Base-by-base conservation (phyloP, 1,284 basidiomycete genomes). In the Malassezia psittaci region DNA sequence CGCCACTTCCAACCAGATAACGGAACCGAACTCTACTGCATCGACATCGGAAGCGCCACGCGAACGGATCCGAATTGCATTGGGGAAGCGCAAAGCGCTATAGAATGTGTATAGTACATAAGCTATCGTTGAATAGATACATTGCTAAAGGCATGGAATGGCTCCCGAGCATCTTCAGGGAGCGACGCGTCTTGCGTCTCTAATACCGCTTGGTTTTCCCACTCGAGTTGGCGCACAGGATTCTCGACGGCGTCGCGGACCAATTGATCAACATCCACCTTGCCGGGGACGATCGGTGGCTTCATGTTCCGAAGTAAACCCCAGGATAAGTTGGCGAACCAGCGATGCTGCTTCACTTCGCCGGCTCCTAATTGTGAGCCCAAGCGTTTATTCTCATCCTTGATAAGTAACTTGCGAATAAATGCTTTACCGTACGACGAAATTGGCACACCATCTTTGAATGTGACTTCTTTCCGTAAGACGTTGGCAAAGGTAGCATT, bases 281-380 rank as follows among this genome's bases (percentile, higher is more conserved):
- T 15, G 44, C 84, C 81, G 38, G 89, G 90, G 34, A 90, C 81
- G 69, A 93, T 93, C 83, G 90, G 93, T 53, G 93, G 94, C 68
- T 85, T 85, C 69, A 84, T 85, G 78, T 98, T 87, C 64, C 94
- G 82, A 73, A 99, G 77, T 61, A 98, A 79, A 24, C 93, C 94
- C 94, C 93, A 99, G 77, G 89, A 93, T 74, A 94, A 84, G 71
- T 87, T 88, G 29, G 81, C 79, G 78, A 99, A 99, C 94, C 94
- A 99, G 76, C 90, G 94, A 81, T 96, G 91, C 66, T 88, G 86
- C 79, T 98, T 99, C 68, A 98, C 90, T 77, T 99, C 94, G 67
- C 88, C 91, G 44, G 94, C 94, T 38, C 94, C 94, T 60, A 85
- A 89, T 75, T 83, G 84, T 76, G 87, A 89, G 44, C 93, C 93